These are phyloP conservation scores for Zygotorulaspora mrakii DNA, from an alignment of 1,139 yeast genomes.

Conservation along the genomic window DNA sequence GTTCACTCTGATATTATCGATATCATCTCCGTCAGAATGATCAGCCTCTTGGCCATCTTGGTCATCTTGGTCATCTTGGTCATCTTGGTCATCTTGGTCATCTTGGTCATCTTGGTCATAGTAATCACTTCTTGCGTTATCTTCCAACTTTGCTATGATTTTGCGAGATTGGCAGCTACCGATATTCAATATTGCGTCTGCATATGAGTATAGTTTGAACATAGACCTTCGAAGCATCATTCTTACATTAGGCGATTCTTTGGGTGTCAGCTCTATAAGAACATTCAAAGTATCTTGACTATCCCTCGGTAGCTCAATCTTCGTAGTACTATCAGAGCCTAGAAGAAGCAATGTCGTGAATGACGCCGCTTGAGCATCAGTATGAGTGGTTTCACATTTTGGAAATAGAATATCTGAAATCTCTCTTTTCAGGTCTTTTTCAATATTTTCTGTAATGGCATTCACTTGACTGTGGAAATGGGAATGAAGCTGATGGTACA, in stretches of 20 bases:
- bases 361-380: conserved; percentile 13
- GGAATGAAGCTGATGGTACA: conserved; percentile 35
- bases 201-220: conserved; percentile 32
- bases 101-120: background rate
- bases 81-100: background rate
- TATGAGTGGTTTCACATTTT: conserved; percentile 5
- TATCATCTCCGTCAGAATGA: conserved; percentile 10
- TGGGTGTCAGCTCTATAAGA: conserved; percentile 33
- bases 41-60: background rate
- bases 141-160: conserved; percentile 6
- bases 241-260: conserved; percentile 37
- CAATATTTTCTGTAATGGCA: conserved; percentile 30
- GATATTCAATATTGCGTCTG: conserved; percentile 21
- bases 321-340: conserved; percentile 35
- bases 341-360: conserved; percentile 33
- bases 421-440: conserved; percentile 27
- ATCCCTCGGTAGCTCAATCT: conserved; percentile 25
- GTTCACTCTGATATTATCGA: conserved; percentile 5
- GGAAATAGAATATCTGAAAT: conserved; percentile 26
- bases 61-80: background rate
- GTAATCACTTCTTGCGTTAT: conserved; percentile 3
- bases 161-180: conserved; percentile 3
- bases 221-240: conserved; percentile 37
- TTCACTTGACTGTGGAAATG: conserved; percentile 35
- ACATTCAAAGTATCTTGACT: conserved; percentile 19